Evolutionary conservation across 495 filamentous ascomycete genomes (phyloP), one percentile per base, ranked within the genome.

Genomic region (Peziza echinospora): DNA sequence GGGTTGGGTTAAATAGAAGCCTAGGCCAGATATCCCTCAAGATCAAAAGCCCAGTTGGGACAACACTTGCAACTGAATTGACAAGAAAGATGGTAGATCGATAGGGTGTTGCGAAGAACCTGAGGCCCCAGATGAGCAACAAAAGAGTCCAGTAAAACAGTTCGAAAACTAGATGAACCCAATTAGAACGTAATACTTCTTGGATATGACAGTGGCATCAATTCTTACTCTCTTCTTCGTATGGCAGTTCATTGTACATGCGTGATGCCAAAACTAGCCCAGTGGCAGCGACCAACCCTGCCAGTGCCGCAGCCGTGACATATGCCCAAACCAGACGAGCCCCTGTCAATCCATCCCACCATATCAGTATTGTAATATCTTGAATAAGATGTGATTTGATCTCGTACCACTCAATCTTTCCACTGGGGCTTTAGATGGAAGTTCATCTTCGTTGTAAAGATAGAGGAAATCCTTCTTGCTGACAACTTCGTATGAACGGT

Each of bases 41-140:
- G 24, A 54, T 41, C 28, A 53, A 28, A 22, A 58, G 47, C 13
- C 58, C 21, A 21, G 51, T 30, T 16, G 55, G 55, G 26, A 58
- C 41, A 21, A 58, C 28, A 41, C 42, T 48, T 26, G 39, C 49
- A 21, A 58, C 13, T 8, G 46, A 49, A 25, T 49, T 46, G 6
- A 58, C n/a, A 37, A 48, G 16, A 30, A 48, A 54, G 11, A 58
- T 19, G 2, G 45, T 45, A 8, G 47, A 39, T 22, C 55, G 43
- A 22, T 58, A 53, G n/a, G 55, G 45, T n/a, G 55, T 58, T 19
- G 48, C 30, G 28, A 51, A 58, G 46, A 58, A 58, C 3, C 55
- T 54, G 24, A 58, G 57, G 9, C 51, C 51, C 43, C 54, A 58
- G 10, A 58, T 26, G 21, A 30, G 22, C 13, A 51, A 26, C 19